These are phyloP conservation scores for Cardamine chenopodiifolia DNA, from an alignment of 345 rosid genomes.

Conservation along the genomic window DNA sequence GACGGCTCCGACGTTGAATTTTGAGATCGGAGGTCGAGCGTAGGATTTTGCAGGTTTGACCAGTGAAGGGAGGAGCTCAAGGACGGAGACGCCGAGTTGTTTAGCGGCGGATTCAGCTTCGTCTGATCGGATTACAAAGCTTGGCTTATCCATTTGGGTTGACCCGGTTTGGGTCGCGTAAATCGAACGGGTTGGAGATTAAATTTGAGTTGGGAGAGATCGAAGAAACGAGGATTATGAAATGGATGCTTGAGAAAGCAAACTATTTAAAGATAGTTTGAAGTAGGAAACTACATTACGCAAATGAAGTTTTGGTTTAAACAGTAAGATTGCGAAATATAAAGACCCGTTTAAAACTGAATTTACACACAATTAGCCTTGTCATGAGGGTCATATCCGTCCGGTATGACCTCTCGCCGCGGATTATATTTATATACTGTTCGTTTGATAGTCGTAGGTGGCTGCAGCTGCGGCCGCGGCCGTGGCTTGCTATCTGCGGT, in stretches of 20 bases:
- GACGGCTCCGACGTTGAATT: constrained; percentile 76
- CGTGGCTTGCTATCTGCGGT: too few relatives aligned
- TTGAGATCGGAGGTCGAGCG: constrained; percentile 86
- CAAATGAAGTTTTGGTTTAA: constrained; percentile 12
- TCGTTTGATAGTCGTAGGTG: too few relatives aligned
- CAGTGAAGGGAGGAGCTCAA: constrained; percentile 66
- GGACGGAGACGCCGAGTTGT: constrained; percentile 52
- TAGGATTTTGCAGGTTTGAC: constrained; percentile 64
- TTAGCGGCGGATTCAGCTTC: constrained; percentile 78
- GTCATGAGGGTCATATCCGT: too few relatives aligned
- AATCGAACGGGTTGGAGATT: constrained; percentile 30
- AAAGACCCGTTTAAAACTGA: too few relatives aligned
- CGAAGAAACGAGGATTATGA: constrained; percentile 40
- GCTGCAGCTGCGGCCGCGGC: too few relatives aligned
- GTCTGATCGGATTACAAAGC: constrained; percentile 64
- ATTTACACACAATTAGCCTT: neutral
- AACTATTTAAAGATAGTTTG: constrained; percentile 35
- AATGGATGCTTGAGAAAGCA: neutral
- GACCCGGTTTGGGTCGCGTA: constrained; percentile 32
- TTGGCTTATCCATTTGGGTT: constrained; percentile 56
- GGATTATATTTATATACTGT: too few relatives aligned
- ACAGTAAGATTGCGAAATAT: neutral
- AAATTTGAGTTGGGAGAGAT: constrained; percentile 24
- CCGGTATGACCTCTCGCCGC: too few relatives aligned
- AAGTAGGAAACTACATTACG: constrained; percentile 23